Evolutionary conservation across 306 rosid genomes (phyloP).

Genomic region (Gleditsia sinensis): DNA sequence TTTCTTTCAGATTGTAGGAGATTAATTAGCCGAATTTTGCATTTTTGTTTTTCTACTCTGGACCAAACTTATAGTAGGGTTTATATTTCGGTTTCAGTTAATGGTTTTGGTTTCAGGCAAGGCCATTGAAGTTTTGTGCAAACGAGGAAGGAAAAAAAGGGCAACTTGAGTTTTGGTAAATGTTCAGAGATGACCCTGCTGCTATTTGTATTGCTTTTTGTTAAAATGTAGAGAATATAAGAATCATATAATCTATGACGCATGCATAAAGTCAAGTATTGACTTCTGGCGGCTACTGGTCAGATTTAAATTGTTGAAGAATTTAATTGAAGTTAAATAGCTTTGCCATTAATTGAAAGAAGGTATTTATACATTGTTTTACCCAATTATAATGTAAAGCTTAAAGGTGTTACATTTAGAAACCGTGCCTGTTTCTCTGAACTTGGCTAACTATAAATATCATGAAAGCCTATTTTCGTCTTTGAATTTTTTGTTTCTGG

Average conservation of each 20-base stretch:
- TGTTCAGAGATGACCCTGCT: neutral
- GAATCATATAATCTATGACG: neutral
- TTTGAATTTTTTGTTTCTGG: neutral
- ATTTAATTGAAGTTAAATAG: neutral
- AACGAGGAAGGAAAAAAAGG: neutral
- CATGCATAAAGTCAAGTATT: neutral
- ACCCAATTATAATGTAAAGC: too few relatives aligned
- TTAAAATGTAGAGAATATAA: neutral
- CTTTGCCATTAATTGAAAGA: too few relatives aligned
- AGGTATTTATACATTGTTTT: too few relatives aligned
- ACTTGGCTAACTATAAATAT: neutral
- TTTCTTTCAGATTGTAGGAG: constrained; percentile 14
- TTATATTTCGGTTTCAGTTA: neutral
- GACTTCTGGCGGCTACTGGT: constrained; percentile 2
- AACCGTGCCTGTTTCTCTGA: too few relatives aligned
- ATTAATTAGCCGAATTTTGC: neutral
- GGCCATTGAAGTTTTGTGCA: constrained; percentile 12
- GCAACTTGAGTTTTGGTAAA: constrained; percentile 14
- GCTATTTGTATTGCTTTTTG: neutral
- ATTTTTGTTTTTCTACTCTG: neutral
- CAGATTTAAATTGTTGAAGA: neutral
- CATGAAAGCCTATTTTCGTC: constrained; percentile 7
- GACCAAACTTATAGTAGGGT: neutral
- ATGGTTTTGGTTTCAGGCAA: constrained; percentile 20
- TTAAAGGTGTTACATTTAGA: too few relatives aligned